Percentiles rank a stretch among this genome's conserved stretches.
Evolutionary conservation across 2,329 filamentous ascomycete genomes (phyloP).

Genomic region (Aspergillus tamarii): DNA sequence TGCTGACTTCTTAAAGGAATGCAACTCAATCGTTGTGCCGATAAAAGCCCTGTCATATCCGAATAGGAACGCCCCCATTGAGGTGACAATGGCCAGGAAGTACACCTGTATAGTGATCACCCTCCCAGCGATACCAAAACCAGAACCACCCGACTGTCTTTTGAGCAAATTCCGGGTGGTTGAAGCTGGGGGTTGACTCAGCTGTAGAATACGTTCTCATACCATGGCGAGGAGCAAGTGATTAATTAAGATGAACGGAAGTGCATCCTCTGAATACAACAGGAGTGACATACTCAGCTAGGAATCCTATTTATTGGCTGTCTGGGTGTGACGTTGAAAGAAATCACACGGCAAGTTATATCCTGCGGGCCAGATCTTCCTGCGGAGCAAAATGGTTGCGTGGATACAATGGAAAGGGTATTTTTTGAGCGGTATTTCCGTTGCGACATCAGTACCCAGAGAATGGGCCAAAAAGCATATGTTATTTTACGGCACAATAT

Average conservation of each 20-base stretch:
- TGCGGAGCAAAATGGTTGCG: neutral
- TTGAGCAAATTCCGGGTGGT: neutral
- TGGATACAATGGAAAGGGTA: neutral
- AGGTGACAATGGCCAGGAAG: neutral
- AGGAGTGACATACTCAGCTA: neutral
- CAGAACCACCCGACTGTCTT: neutral
- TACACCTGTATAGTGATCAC: neutral
- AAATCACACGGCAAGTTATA: neutral
- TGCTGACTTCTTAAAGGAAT: neutral
- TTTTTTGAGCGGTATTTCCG: neutral
- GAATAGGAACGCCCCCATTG: neutral
- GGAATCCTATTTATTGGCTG: neutral
- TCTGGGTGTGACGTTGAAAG: neutral
- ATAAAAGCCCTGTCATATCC: neutral
- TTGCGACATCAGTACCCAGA: neutral
- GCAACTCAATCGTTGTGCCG: neutral
- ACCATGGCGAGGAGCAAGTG: neutral
- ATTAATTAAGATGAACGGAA: neutral
- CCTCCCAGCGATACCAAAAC: neutral
- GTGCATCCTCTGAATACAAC: neutral
- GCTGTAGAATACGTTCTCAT: neutral
- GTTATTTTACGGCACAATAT: neutral
- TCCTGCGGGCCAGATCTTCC: neutral
- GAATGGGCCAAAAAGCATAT: neutral
- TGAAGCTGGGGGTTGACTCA: neutral